Conservation (phyloP, 305 asterid species). For the Fraxinus platypoda region DNA sequence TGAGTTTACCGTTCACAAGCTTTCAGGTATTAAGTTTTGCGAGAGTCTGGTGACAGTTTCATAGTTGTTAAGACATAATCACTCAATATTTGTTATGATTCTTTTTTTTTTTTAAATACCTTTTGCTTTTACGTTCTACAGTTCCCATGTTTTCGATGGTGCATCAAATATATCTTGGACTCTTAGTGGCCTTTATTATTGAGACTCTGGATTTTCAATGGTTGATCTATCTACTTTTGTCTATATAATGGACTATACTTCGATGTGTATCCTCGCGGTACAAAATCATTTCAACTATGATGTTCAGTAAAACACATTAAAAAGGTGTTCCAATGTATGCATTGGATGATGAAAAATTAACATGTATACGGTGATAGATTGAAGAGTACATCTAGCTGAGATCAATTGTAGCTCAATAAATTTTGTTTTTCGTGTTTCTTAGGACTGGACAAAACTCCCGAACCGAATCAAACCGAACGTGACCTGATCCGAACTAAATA, state of each 20-base stretch:
- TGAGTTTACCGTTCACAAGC: background rate
- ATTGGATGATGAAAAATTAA: background rate
- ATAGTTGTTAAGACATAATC: background rate
- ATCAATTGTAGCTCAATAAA: background rate
- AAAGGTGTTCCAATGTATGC: background rate
- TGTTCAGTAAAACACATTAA: background rate
- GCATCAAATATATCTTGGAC: background rate
- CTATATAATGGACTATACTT: background rate
- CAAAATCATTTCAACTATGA: background rate
- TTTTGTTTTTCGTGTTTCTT: background rate
- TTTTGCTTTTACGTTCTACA: background rate
- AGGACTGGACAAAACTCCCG: background rate
- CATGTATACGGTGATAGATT: background rate
- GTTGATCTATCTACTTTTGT: background rate
- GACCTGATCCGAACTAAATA: background rate
- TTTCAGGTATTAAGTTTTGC: background rate
- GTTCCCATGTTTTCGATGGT: background rate
- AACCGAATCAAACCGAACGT: background rate
- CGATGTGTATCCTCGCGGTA: background rate
- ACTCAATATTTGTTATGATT: background rate
- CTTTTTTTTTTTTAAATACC: background rate
- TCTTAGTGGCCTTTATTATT: background rate
- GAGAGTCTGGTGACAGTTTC: background rate
- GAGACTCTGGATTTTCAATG: background rate
- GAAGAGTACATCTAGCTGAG: background rate